phyloP scores from a whole-genome alignment of 345 rosid genomes.

The Syzygium jambos region DNA sequence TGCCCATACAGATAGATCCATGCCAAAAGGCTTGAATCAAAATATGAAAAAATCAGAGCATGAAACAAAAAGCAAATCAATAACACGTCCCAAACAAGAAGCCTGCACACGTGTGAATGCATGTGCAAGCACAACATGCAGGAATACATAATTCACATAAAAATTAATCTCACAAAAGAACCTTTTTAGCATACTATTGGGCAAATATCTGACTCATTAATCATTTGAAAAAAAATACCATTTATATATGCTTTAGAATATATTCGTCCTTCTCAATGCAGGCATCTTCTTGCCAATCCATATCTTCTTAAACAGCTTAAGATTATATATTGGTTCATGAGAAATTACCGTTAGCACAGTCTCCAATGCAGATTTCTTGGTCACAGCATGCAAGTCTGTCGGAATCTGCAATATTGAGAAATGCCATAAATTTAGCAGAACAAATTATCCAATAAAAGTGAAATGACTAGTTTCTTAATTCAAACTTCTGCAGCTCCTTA shows the following conservation, averaged over 20 bases:
- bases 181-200: background rate
- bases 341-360: slow-evolving; percentile 89
- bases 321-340: background rate
- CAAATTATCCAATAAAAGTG: background rate
- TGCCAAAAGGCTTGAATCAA: background rate
- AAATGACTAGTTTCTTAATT: background rate
- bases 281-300: background rate
- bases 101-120: background rate
- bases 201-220: background rate
- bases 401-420: slow-evolving; percentile 66
- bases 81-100: background rate
- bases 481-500: background rate
- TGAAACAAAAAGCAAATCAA: background rate
- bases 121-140: background rate
- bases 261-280: background rate
- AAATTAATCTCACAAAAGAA: background rate
- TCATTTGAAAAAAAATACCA: background rate
- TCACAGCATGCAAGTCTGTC: slow-evolving; percentile 89
- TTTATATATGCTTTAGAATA: background rate
- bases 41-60: background rate
- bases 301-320: background rate
- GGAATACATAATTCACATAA: background rate
- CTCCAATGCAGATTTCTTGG: slow-evolving; percentile 88
- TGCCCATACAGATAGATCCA: background rate
- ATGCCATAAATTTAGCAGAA: background rate